Percentiles rank a stretch among this genome's conserved stretches.
Conservation (phyloP, 805 yeast species). For the Limtongia smithiae region DNA sequence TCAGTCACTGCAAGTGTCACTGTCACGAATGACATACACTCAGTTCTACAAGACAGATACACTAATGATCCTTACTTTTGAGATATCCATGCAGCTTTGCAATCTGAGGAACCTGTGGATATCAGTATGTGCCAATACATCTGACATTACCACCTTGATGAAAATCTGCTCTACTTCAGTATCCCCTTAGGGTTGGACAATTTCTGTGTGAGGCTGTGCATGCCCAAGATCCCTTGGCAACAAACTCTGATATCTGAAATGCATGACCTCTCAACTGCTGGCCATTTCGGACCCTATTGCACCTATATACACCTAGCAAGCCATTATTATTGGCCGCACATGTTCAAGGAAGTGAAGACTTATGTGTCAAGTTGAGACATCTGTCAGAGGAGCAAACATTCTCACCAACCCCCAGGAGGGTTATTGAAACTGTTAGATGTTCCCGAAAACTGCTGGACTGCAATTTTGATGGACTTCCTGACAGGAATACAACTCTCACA, state of each 20-base stretch:
- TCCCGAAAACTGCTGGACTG: constrained; percentile 16
- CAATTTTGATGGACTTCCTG: constrained; percentile 27
- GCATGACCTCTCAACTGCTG: constrained; percentile 2
- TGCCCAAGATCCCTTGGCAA: background rate
- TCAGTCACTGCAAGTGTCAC: too few relatives aligned
- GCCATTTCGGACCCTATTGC: constrained; percentile 4
- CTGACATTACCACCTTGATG: background rate
- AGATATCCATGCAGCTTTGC: background rate
- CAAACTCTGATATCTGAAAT: background rate
- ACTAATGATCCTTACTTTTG: constrained; percentile 1
- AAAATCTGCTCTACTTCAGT: background rate
- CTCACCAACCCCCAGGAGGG: constrained; percentile 6
- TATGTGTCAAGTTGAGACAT: constrained; percentile 14
- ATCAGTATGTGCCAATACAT: background rate
- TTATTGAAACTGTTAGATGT: constrained; percentile 18
- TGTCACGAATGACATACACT: too few relatives aligned
- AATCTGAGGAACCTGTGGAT: background rate
- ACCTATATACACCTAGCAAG: constrained; percentile 1
- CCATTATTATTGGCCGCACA: constrained; percentile 12
- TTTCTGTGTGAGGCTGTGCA: background rate
- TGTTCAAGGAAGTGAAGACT: constrained; percentile 3
- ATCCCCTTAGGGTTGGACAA: background rate
- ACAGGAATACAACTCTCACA: constrained; percentile 16
- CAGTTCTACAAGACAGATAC: too few relatives aligned
- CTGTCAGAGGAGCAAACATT: constrained; percentile 12